Conservation (phyloP, 78 protist species). For the Protostelium mycophagum region DNA sequence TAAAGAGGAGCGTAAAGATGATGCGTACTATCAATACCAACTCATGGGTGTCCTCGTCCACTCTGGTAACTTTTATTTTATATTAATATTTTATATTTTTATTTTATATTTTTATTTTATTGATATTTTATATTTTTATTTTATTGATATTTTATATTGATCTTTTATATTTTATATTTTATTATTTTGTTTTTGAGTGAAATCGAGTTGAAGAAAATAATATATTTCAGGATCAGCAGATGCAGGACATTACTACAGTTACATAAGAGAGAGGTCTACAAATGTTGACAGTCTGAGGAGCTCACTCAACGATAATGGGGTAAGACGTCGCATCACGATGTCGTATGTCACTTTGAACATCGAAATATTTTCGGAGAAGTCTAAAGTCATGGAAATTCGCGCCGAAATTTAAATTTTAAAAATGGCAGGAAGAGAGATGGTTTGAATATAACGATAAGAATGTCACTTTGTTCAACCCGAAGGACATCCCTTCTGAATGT, state of each 20-base stretch:
- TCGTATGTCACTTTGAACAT: neutral
- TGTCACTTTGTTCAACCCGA: constrained; percentile 53
- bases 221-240: no score
- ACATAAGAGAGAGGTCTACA: constrained; percentile 48
- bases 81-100: no score
- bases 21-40: constrained; percentile 43
- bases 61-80: no score
- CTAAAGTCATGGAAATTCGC: no score
- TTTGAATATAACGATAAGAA: constrained; percentile 50
- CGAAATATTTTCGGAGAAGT: no score
- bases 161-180: no score
- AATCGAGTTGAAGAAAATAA: no score
- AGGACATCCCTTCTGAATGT: constrained; percentile 44
- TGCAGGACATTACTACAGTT: constrained; percentile 74
- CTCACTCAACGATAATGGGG: neutral
- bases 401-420: no score
- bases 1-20: neutral
- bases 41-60: constrained; percentile 79
- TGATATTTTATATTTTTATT: no score
- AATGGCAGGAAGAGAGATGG: constrained; percentile 37
- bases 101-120: no score
- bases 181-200: no score
- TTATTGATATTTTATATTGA: no score
- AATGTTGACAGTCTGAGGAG: constrained; percentile 4
- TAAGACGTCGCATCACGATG: neutral